A percentile compares a stretch with the other conserved stretches of the same genome.
phyloP scores from a whole-genome alignment of 306 rosid genomes.

The Glycine tomentella region DNA sequence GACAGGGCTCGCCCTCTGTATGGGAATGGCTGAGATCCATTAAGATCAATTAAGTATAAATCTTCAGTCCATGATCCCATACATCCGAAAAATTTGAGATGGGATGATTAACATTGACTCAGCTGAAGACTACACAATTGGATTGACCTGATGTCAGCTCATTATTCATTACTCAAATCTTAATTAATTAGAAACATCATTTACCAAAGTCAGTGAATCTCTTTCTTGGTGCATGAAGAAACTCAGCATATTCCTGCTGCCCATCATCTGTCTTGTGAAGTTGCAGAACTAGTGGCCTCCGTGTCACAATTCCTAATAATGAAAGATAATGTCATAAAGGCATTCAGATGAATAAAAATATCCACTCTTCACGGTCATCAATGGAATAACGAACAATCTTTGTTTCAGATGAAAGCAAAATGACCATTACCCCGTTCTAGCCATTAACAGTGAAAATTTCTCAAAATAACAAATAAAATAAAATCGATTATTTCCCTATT shows the following conservation, averaged over 20 bases:
- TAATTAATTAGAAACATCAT: conserved; percentile 29
- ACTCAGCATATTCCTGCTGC: conserved; percentile 76
- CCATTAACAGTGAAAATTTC: neutral
- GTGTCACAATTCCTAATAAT: conserved; percentile 63
- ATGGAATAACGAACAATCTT: neutral
- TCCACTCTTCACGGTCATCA: neutral
- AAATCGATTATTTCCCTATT: neutral
- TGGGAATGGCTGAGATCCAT: neutral
- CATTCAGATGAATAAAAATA: conserved; percentile 3
- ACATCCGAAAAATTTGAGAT: neutral
- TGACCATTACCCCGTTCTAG: neutral
- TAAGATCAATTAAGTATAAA: neutral
- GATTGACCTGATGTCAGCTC: neutral
- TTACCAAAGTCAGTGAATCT: conserved; percentile 74
- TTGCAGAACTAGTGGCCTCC: conserved; percentile 83
- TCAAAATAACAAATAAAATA: neutral
- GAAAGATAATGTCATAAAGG: neutral
- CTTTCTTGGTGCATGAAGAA: conserved; percentile 78
- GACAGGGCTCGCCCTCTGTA: too few relatives aligned
- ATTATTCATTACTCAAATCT: conserved; percentile 21
- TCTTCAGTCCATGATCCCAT: neutral
- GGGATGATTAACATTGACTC: neutral
- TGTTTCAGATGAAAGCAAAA: neutral
- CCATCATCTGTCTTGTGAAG: conserved; percentile 74
- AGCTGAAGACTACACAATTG: conserved; percentile 3